phyloP scores from a whole-genome alignment of 495 filamentous ascomycete species.

The Annulohypoxylon bovei region DNA sequence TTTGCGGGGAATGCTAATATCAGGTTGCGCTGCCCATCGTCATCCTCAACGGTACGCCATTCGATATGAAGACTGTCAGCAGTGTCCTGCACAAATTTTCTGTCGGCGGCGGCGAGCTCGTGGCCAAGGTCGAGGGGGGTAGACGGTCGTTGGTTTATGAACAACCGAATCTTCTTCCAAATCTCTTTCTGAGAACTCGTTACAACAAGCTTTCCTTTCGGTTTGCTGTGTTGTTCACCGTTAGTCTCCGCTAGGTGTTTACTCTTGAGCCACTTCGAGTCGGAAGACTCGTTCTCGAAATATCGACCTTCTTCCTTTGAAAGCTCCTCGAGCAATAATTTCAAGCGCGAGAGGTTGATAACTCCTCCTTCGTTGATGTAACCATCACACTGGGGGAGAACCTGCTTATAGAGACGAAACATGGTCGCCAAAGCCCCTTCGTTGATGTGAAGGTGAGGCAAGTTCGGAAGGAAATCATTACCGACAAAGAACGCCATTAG shows the following conservation, averaged over 20 bases:
- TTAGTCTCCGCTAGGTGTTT: slow-evolving; percentile 69
- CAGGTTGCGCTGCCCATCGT: slow-evolving; percentile 81
- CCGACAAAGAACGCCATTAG: slow-evolving; percentile 99
- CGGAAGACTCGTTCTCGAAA: slow-evolving; percentile 89
- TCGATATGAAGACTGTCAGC: slow-evolving; percentile 81
- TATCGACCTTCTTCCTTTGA: slow-evolving; percentile 84
- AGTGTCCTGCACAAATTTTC: slow-evolving; percentile 90
- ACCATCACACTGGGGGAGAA: slow-evolving; percentile 86
- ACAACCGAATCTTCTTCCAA: slow-evolving; percentile 83
- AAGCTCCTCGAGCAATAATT: slow-evolving; percentile 81
- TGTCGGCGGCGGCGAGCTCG: slow-evolving; percentile 82
- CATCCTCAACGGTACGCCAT: slow-evolving; percentile 83
- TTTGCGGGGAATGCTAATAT: slow-evolving; percentile 74
- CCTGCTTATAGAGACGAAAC: slow-evolving; percentile 95
- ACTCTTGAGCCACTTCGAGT: slow-evolving; percentile 88
- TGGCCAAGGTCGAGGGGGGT: slow-evolving; percentile 74
- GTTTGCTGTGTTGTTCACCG: slow-evolving; percentile 69
- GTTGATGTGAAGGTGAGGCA: slow-evolving; percentile 97
- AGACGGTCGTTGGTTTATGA: slow-evolving; percentile 69
- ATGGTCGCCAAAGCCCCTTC: slow-evolving; percentile 94
- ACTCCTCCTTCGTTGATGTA: slow-evolving; percentile 97
- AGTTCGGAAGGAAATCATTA: slow-evolving; percentile 97
- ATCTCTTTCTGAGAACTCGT: slow-evolving; percentile 83
- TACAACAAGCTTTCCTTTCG: slow-evolving; percentile 73
- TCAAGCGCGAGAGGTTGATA: slow-evolving; percentile 85